Percentiles rank a stretch among this genome's conserved stretches.
These are phyloP conservation scores for Ramularia endophylla DNA, from an alignment of 2,329 filamentous ascomycete species.

Conservation along the genomic window DNA sequence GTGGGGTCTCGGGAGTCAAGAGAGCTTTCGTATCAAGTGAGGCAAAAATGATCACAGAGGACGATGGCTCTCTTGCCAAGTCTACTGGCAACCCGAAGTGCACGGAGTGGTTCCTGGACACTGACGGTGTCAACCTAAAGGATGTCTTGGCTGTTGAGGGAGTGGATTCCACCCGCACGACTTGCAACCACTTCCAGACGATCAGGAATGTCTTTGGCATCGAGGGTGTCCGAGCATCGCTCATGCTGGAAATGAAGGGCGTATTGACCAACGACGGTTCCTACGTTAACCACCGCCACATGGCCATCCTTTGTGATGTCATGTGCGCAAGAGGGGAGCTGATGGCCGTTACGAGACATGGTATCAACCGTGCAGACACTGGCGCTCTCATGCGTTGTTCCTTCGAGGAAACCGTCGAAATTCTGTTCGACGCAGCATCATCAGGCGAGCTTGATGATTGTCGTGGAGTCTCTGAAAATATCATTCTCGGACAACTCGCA, in stretches of 20 bases:
- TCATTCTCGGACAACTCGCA: slow-evolving; percentile 95
- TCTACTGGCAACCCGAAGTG: slow-evolving; percentile 69
- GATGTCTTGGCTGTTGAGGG: slow-evolving; percentile 81
- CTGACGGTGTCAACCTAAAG: slow-evolving; percentile 79
- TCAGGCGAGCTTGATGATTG: slow-evolving; percentile 96
- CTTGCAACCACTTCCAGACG: slow-evolving; percentile 94
- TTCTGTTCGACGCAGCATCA: slow-evolving; percentile 89
- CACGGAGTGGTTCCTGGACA: slow-evolving; percentile 94
- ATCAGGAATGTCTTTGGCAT: slow-evolving; percentile 94
- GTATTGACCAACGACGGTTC: slow-evolving; percentile 98
- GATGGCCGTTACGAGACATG: slow-evolving; percentile 94
- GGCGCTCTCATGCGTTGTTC: slow-evolving; percentile 99
- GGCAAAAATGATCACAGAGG: slow-evolving; percentile 58
- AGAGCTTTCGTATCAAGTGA: slow-evolving; percentile 90
- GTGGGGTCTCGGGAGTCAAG: slow-evolving; percentile 83
- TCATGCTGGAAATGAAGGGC: slow-evolving; percentile 82
- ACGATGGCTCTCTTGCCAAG: slow-evolving; percentile 67
- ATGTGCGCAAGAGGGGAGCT: slow-evolving; percentile 95
- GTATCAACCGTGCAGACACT: slow-evolving; percentile 97
- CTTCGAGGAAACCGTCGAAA: slow-evolving; percentile 98
- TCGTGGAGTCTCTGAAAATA: slow-evolving; percentile 95
- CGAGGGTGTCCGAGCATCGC: slow-evolving; percentile 80
- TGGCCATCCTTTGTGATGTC: slow-evolving; percentile 90
- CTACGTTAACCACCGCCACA: slow-evolving; percentile 97
- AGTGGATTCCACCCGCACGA: slow-evolving; percentile 78